These are phyloP conservation scores for Nothophaeocryptopus gaeumannii DNA, from an alignment of 2,329 filamentous ascomycete species.

Conservation along the genomic window DNA sequence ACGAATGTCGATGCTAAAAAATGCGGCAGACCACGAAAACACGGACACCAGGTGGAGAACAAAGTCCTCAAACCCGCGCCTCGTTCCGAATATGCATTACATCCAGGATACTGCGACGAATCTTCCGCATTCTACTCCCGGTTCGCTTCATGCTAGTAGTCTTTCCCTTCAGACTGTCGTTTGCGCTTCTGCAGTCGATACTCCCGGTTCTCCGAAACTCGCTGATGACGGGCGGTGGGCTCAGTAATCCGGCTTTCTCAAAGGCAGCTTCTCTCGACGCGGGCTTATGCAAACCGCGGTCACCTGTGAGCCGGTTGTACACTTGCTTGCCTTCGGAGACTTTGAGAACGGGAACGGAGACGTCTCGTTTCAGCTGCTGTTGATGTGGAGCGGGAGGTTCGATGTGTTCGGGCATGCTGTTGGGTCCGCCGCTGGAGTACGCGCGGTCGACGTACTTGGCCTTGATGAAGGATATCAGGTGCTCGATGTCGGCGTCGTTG, in stretches of 20 bases:
- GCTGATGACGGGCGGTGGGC: constrained; percentile 7
- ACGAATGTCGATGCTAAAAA: too few relatives aligned
- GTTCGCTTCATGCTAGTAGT: constrained; percentile 14
- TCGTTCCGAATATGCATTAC: constrained; percentile 5
- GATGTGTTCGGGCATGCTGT: constrained; percentile 10
- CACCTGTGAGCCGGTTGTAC: neutral
- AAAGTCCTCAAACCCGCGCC: too few relatives aligned
- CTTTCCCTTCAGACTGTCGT: constrained; percentile 3
- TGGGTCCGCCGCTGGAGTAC: constrained; percentile 11
- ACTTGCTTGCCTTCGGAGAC: constrained; percentile 12
- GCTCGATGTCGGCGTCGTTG: constrained; percentile 67
- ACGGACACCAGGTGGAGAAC: too few relatives aligned
- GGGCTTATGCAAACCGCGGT: neutral
- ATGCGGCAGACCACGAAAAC: too few relatives aligned
- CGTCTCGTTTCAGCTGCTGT: neutral
- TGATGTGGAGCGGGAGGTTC: constrained; percentile 2
- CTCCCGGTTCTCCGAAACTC: neutral
- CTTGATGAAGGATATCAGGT: constrained; percentile 53
- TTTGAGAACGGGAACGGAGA: constrained; percentile 11
- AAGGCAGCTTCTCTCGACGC: neutral
- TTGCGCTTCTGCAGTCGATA: neutral
- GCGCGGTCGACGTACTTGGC: constrained; percentile 24
- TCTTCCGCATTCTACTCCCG: constrained; percentile 5
- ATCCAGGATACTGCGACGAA: constrained; percentile 18
- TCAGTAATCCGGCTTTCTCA: constrained; percentile 1